phyloP scores from a whole-genome alignment of 495 filamentous ascomycete genomes.

The Neurospora sp. region DNA sequence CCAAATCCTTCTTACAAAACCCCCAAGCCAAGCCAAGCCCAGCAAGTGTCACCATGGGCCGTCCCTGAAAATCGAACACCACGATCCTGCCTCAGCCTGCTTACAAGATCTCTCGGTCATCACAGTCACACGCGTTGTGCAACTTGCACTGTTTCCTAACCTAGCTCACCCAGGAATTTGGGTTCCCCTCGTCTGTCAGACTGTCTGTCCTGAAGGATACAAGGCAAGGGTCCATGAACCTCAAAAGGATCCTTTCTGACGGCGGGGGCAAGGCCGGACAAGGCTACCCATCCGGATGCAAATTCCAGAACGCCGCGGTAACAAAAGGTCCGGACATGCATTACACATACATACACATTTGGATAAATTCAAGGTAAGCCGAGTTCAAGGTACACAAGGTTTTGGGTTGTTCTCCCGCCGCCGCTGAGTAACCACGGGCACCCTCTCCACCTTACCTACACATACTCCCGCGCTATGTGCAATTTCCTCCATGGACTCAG shows the following conservation, averaged over 20 bases:
- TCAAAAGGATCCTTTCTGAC: background rate
- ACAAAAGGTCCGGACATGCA: background rate
- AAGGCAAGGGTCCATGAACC: background rate
- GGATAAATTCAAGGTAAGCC: too few relatives aligned
- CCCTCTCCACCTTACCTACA: background rate
- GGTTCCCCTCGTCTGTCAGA: background rate
- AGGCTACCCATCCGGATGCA: background rate
- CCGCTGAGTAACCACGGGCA: background rate
- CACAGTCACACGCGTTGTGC: background rate
- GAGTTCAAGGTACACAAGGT: background rate
- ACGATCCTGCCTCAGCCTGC: background rate
- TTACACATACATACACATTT: background rate
- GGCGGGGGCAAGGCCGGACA: background rate
- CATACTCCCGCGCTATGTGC: background rate
- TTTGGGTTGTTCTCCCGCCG: background rate
- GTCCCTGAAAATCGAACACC: background rate
- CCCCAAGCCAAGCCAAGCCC: background rate
- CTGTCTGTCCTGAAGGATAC: background rate
- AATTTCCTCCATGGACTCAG: too few relatives aligned
- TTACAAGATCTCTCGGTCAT: background rate
- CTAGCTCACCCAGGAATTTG: background rate
- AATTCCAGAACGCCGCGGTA: background rate
- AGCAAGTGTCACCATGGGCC: background rate
- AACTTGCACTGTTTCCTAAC: background rate
- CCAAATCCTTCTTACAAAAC: background rate